Percentiles rank a stretch among this genome's conserved stretches.
These are phyloP conservation scores for Ganoderma lucidum DNA, from an alignment of 1,284 basidiomycete species.

Conservation along the genomic window DNA sequence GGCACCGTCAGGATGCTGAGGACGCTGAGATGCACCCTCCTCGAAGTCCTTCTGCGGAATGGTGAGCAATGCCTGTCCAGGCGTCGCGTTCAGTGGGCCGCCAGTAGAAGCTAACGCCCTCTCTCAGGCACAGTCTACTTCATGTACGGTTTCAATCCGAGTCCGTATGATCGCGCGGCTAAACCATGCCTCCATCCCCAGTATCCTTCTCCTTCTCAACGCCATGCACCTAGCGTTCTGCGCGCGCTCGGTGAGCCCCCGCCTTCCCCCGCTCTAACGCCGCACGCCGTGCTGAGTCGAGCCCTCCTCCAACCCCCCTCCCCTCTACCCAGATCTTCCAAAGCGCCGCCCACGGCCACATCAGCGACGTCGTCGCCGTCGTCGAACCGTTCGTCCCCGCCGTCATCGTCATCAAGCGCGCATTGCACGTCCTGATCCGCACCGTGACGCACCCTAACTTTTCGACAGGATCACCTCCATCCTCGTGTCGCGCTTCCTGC, in stretches of 20 bases:
- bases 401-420: too few relatives aligned
- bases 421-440: not conserved
- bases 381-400: conserved; percentile 7
- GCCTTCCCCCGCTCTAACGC: not conserved
- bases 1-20: not conserved
- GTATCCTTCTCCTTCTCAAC: not conserved
- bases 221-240: conserved; percentile 1
- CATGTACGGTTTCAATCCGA: not conserved
- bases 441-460: too few relatives aligned
- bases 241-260: conserved; percentile 1
- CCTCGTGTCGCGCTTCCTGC: conserved; percentile 12
- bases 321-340: not conserved
- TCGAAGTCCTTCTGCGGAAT: not conserved
- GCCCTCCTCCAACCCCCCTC: not conserved
- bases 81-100: too few relatives aligned
- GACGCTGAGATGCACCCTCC: not conserved
- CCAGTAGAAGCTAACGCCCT: not conserved
- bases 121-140: not conserved
- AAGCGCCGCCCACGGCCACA: not conserved
- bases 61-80: not conserved
- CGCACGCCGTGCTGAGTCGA: not conserved
- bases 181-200: too few relatives aligned
- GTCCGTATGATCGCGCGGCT: not conserved
- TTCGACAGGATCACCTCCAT: conserved; percentile 1
- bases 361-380: not conserved